These are phyloP conservation scores for Carex cristatella DNA, from an alignment of 176 grass and related monocot genomes.

Conservation along the genomic window DNA sequence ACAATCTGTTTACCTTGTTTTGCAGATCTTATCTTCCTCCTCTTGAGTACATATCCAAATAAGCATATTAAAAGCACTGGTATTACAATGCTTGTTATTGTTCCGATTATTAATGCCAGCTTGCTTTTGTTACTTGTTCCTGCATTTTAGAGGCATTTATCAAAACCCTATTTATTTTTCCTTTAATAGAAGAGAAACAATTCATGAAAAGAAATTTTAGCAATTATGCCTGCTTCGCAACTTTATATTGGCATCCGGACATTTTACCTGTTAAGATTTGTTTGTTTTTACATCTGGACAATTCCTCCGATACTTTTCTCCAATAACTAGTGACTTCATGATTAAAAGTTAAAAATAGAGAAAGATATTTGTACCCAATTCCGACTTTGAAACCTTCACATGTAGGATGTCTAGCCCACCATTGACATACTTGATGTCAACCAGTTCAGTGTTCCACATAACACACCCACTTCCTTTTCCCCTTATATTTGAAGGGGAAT, in stretches of 20 bases:
- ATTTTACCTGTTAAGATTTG: background rate
- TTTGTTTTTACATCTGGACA: background rate
- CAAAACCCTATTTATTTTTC: background rate
- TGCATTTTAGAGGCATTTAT: background rate
- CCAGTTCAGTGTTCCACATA: slow-evolving; percentile 39
- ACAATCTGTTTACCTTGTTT: background rate
- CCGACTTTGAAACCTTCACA: slow-evolving; percentile 32
- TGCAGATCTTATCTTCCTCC: slow-evolving; percentile 7
- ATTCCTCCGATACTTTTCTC: background rate
- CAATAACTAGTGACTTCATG: background rate
- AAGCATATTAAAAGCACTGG: background rate
- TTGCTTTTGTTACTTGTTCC: background rate
- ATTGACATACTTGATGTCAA: slow-evolving; percentile 31
- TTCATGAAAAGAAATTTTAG: background rate
- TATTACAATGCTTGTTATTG: background rate
- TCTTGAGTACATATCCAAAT: slow-evolving; percentile 17
- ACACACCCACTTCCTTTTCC: slow-evolving; percentile 38
- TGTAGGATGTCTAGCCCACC: slow-evolving; percentile 32
- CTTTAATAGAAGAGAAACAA: background rate
- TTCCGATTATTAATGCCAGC: background rate
- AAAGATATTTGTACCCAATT: slow-evolving; percentile 22
- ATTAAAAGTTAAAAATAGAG: background rate
- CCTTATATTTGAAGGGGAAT: slow-evolving; percentile 20
- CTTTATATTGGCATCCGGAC: background rate
- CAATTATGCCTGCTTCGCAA: background rate